Evolutionary conservation across 2,329 filamentous ascomycete genomes (phyloP), one percentile per base, ranked within the genome.

Genomic region (Xenosphaeropsis pyriputrescens): DNA sequence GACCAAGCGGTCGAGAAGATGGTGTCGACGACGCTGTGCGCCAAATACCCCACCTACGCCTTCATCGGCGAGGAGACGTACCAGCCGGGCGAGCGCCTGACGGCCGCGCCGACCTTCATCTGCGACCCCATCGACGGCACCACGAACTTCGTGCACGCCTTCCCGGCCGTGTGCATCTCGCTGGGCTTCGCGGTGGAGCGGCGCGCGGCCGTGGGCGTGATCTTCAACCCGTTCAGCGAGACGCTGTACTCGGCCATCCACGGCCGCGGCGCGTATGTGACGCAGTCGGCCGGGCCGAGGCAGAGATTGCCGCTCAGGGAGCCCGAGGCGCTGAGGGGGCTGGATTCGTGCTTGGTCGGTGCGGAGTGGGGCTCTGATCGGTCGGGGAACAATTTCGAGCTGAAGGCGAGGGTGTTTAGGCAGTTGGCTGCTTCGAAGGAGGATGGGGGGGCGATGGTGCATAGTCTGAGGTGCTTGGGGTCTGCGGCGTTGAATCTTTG

Each of bases 51-150:
- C 1, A 45, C 53, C 43, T 71, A 70, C 50, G 56, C 65, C 45
- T 84, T 85, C 57, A 74, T 85, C 56, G 80, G 80, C 53, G 80
- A 85, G 54, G 82, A 89, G 59, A 85, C 81, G 18, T 81, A 85
- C 62, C 65, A 75, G 44, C 70, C 79, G 1, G 49, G 40, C 29
- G 63, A 65, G 43, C 61, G 58, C 32, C 63, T 89, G 34, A 79
- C 74, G 0, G 56, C 66, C 19, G 68, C 68, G 13, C 82, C 83
- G 2, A 89, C 83, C 32, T 88, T 88, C 59, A 71, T 88, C 51
- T 77, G 83, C 46, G 83, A 89, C 55, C 83, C 83, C 33, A 86
- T 89, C 48, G 83, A 89, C 59, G 83, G 80, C 51, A 86, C 75
- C 6, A 85, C 79, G 36, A 88, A 88, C 65, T 86, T 89, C 52